These are phyloP conservation scores for Quercus mongolica DNA, from an alignment of 306 rosid genomes.

Conservation along the genomic window DNA sequence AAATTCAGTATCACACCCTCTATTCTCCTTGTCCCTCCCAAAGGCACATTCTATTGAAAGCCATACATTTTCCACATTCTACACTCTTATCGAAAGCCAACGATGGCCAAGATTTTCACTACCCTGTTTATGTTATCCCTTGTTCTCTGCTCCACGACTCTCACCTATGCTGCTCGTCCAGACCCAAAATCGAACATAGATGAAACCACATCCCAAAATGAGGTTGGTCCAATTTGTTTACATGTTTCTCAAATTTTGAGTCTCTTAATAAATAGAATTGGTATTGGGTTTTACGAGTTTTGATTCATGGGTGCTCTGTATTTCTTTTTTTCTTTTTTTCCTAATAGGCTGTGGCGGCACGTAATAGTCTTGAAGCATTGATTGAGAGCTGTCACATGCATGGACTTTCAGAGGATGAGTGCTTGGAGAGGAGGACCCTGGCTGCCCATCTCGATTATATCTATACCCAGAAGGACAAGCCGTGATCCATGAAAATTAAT, in stretches of 20 bases:
- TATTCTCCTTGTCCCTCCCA: not conserved
- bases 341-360: constrained; percentile 6
- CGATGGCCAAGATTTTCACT: constrained; percentile 26
- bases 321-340: not conserved
- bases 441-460: constrained; percentile 52
- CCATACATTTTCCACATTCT: too few species aligned
- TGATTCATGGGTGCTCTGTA: not conserved
- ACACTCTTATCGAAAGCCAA: constrained; percentile 1
- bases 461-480: constrained; percentile 36
- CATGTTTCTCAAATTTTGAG: not conserved
- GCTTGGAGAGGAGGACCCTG: constrained; percentile 52
- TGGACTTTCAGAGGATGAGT: constrained; percentile 39
- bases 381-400: constrained; percentile 25
- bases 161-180: constrained; percentile 28
- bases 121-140: constrained; percentile 29
- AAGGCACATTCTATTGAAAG: too few species aligned
- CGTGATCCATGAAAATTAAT: not conserved
- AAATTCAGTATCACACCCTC: constrained; percentile 16
- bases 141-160: constrained; percentile 27
- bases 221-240: constrained; percentile 8
- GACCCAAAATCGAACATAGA: constrained; percentile 14
- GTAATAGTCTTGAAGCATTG: not conserved
- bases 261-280: not conserved
- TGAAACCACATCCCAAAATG: not conserved
- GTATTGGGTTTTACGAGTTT: not conserved